Evolutionary conservation across 2,329 filamentous ascomycete species (phyloP).

Genomic region (Teratosphaeria destructans): DNA sequence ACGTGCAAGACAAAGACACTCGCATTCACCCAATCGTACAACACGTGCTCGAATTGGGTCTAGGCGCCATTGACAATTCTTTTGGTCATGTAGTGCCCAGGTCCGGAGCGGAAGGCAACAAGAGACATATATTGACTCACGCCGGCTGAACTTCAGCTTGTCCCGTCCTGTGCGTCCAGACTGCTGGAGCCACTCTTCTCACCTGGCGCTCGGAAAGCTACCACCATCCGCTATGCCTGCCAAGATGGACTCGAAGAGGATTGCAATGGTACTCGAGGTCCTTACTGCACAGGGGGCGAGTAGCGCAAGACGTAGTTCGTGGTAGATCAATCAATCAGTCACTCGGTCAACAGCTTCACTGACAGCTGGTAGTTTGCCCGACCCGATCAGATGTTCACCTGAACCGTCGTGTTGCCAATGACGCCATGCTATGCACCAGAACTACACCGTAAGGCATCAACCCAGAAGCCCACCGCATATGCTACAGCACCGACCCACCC

Average conservation of each 20-base stretch:
- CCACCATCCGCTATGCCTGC: not conserved
- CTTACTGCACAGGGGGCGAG: not conserved
- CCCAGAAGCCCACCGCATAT: not conserved
- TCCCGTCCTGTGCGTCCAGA: not conserved
- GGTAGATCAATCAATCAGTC: not conserved
- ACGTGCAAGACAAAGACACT: not conserved
- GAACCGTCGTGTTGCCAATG: not conserved
- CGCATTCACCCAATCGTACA: not conserved
- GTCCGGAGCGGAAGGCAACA: too few species aligned
- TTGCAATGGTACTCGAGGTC: not conserved
- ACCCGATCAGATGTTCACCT: not conserved
- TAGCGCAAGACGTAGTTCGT: not conserved
- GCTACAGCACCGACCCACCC: not conserved
- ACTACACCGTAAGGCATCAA: not conserved
- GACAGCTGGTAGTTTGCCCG: not conserved
- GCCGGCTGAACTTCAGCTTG: not conserved
- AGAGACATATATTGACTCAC: not conserved
- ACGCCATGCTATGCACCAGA: conserved; percentile 4
- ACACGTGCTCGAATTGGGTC: not conserved
- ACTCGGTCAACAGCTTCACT: not conserved
- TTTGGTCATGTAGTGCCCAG: not conserved
- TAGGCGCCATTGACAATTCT: not conserved
- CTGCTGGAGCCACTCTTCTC: not conserved
- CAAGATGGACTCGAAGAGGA: not conserved
- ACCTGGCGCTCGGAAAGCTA: not conserved